Base-by-base conservation (phyloP, 2,329 filamentous ascomycete species). In the Colletotrichum spaethianum region DNA sequence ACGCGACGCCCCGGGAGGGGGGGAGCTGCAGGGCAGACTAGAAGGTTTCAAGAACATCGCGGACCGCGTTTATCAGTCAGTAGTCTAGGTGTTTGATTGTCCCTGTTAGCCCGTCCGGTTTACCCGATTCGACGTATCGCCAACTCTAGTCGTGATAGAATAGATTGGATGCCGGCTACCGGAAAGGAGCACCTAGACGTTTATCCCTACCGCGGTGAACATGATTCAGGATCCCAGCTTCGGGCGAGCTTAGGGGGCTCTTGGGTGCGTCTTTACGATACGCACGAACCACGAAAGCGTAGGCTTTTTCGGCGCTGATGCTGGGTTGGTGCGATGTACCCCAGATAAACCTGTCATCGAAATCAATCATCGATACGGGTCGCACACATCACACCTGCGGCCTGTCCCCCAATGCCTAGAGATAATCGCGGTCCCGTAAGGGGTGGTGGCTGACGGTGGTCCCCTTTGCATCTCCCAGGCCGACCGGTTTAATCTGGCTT, bases 211-310 rank as follows among this genome's bases (percentile, higher is more conserved):
- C 52, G 59, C 31, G 44, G 26, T 56, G n/a, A 44, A 50, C 69
- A 72, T 63, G 69, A 72, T 68, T 72, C 69, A 72, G 31, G 26
- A 44, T 31, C 64, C 46, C 16, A 14, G 55, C 14, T 16, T 18
- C 42, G 44, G 42, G 12, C 12, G 40, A 26, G 26, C 8, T 26
- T 4, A 14, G 38, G 44, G 7, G 9, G 40, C 20, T 40, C 28
- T 31, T 26, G 20, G 42, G 53, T 40, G 53, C 36, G 53, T 38
- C 53, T 31, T 61, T 33, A 48, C 38, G 64, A 71, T 63, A 68
- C 64, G 68, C 68, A 71, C 65, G 69, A 68, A 68, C 64, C 52
- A 59, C n/a, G n/a, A n/a, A n/a, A n/a, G 16, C 36, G 60, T 36
- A 16, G 44, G 44, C 31, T 33, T 7, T 7, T 6, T n/a, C 5